phyloP scores from a whole-genome alignment of 2,329 filamentous ascomycete genomes.

The Hymenoscyphus fructigenus region DNA sequence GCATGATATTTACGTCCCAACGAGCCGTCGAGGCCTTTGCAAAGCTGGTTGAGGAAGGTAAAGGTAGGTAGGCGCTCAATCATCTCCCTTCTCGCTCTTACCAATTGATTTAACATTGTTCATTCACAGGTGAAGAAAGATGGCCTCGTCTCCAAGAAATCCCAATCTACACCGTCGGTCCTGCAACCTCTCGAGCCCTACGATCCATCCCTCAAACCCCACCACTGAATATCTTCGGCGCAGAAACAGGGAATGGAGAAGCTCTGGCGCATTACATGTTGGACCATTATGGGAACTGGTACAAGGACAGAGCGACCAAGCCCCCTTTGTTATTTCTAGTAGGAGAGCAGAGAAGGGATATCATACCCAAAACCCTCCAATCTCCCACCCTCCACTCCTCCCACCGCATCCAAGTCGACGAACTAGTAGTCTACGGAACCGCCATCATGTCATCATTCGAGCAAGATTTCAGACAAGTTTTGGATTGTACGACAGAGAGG shows the following conservation, averaged over 20 bases:
- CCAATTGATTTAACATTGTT: slow-evolving; percentile 3
- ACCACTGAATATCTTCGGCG: slow-evolving; percentile 66
- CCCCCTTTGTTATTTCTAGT: slow-evolving; percentile 80
- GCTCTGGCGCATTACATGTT: slow-evolving; percentile 76
- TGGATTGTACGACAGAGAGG: slow-evolving; percentile 46
- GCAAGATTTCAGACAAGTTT: slow-evolving; percentile 56
- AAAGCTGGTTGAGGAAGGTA: slow-evolving; percentile 54
- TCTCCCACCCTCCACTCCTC: slow-evolving; percentile 48
- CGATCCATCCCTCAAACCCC: slow-evolving; percentile 51
- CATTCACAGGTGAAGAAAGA: slow-evolving; percentile 18
- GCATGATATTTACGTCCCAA: slow-evolving; percentile 83
- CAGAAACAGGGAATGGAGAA: slow-evolving; percentile 82
- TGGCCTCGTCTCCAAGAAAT: slow-evolving; percentile 59
- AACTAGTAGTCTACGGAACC: slow-evolving; percentile 85
- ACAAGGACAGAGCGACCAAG: slow-evolving; percentile 44
- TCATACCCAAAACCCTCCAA: slow-evolving; percentile 85
- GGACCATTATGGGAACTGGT: slow-evolving; percentile 65
- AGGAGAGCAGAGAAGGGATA: slow-evolving; percentile 83
- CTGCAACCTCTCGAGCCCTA: slow-evolving; percentile 76
- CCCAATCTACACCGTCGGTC: slow-evolving; percentile 75
- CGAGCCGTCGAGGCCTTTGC: slow-evolving; percentile 78
- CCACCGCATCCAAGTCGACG: slow-evolving; percentile 65
- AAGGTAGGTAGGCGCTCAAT: slow-evolving; percentile 20
- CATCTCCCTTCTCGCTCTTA: background rate
- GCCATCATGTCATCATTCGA: slow-evolving; percentile 78